Conservation (phyloP, 768 basidiomycete genomes). For the Cystobasidium ongulense region DNA sequence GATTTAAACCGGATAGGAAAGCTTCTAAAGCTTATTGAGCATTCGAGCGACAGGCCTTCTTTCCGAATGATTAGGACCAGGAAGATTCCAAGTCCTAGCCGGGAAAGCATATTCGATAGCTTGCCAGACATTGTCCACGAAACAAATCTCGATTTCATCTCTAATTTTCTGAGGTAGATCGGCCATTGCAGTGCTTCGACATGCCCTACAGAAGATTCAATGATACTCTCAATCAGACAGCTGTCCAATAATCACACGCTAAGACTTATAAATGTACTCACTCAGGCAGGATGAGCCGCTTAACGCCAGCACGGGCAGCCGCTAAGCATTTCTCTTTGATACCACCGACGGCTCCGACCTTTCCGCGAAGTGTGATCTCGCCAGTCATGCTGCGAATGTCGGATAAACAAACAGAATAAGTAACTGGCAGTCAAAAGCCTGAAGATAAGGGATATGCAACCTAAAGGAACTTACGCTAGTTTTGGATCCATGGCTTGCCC, state of each 20-base stretch:
- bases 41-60: not conserved
- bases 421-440: no score
- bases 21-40: not conserved
- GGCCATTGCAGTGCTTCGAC: not conserved
- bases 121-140: constrained; percentile 84
- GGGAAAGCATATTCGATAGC: constrained; percentile 79
- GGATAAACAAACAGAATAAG: no score
- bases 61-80: not conserved
- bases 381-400: constrained; percentile 73
- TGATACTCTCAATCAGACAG: no score
- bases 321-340: constrained; percentile 72
- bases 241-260: no score
- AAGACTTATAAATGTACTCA: constrained; percentile 42
- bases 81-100: constrained; percentile 46
- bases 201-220: not conserved
- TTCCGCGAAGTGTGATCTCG: constrained; percentile 89
- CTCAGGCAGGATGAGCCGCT: constrained; percentile 71
- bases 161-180: constrained; percentile 73
- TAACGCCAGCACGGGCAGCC: constrained; percentile 91
- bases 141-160: constrained; percentile 87
- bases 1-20: not conserved
- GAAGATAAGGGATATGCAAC: no score
- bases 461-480: constrained; percentile 13
- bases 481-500: constrained; percentile 27
- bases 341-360: constrained; percentile 91